Conservation (phyloP, 2,329 filamentous ascomycete species). For the Alternaria metachromatica region DNA sequence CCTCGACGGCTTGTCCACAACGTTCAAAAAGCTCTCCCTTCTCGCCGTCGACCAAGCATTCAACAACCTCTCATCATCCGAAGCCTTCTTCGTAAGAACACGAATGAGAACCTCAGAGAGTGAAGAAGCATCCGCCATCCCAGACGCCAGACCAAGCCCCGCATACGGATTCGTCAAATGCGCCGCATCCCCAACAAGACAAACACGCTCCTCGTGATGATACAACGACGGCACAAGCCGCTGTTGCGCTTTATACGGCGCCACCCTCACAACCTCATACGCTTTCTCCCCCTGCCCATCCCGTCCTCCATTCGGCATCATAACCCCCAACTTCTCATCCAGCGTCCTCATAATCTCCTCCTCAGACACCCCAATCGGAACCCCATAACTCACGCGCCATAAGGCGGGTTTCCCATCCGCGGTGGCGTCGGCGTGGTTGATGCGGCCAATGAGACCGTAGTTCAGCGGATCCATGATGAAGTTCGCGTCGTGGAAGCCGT, state of each 20-base stretch:
- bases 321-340: constrained; percentile 35
- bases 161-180: constrained; percentile 51
- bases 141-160: constrained; percentile 44
- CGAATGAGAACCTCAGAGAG: constrained; percentile 37
- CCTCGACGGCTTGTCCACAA: constrained; percentile 44
- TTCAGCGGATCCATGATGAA: constrained; percentile 49
- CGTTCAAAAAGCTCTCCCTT: constrained; percentile 43
- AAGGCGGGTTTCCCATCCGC: constrained; percentile 25
- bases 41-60: constrained; percentile 45
- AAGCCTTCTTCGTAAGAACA: constrained; percentile 25
- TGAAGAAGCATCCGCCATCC: constrained; percentile 44
- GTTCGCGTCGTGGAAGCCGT: constrained; percentile 51
- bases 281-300: constrained; percentile 17
- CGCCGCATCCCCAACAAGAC: constrained; percentile 51
- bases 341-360: constrained; percentile 38
- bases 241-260: constrained; percentile 53
- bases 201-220: constrained; percentile 24
- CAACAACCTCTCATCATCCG: constrained; percentile 35
- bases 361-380: constrained; percentile 35
- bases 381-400: constrained; percentile 54
- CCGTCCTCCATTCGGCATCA: constrained; percentile 37
- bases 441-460: constrained; percentile 48
- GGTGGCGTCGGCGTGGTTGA: constrained; percentile 16
- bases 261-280: constrained; percentile 46
- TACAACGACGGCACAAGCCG: constrained; percentile 42